phyloP scores from a whole-genome alignment of 352 stramenopile genomes.

The Achlya hypogyna region DNA sequence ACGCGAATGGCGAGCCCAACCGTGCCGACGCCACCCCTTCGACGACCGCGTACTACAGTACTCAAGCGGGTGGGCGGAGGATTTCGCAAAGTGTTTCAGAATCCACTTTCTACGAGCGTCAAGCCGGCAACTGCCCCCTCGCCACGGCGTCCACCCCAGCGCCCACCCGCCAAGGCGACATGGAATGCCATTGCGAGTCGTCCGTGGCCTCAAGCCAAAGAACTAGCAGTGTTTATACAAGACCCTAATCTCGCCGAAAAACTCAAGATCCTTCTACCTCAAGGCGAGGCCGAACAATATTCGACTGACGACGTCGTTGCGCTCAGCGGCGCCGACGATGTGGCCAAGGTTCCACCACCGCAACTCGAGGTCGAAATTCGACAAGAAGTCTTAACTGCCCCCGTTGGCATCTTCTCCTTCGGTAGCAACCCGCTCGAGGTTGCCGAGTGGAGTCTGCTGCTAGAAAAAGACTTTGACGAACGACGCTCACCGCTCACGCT shows the following conservation, averaged over 20 bases:
- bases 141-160: neutral
- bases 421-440: neutral
- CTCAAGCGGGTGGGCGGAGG: slow-evolving; percentile 18
- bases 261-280: neutral
- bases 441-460: slow-evolving; percentile 1
- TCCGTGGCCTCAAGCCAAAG: neutral
- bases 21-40: neutral
- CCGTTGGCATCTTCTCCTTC: neutral
- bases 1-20: neutral
- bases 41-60: neutral
- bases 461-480: slow-evolving; percentile 14
- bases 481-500: neutral
- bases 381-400: neutral
- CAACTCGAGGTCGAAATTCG: neutral
- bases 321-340: neutral
- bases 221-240: slow-evolving; percentile 10
- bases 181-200: slow-evolving; percentile 12
- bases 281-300: neutral
- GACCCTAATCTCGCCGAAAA: slow-evolving; percentile 19
- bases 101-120: neutral
- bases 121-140: neutral
- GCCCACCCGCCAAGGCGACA: neutral
- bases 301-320: neutral
- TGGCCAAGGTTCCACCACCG: neutral
- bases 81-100: slow-evolving; percentile 11